These are phyloP conservation scores for Wilhelminamyces savonicus DNA, from an alignment of 805 yeast genomes.

Conservation along the genomic window DNA sequence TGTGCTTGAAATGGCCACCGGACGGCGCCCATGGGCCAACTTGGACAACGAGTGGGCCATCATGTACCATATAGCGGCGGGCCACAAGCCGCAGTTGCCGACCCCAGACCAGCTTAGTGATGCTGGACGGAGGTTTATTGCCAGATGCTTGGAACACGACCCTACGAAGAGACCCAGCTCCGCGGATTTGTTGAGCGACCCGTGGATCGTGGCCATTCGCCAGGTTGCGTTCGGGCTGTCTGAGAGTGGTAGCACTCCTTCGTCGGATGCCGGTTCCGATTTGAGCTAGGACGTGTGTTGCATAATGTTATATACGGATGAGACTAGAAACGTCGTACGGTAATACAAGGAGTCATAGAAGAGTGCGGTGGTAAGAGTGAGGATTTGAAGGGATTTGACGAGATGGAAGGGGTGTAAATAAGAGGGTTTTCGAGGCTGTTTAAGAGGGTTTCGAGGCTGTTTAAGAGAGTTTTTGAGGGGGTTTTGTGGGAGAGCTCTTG, in stretches of 20 bases:
- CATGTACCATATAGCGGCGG: conserved; percentile 97
- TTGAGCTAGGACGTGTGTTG: not conserved
- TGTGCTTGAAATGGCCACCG: conserved; percentile 93
- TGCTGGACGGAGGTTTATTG: conserved; percentile 65
- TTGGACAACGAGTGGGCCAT: conserved; percentile 97
- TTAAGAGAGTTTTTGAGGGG: too few species aligned
- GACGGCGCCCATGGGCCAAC: conserved; percentile 94
- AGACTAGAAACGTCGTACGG: not conserved
- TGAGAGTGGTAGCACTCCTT: conserved; percentile 27
- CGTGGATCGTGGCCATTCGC: conserved; percentile 78
- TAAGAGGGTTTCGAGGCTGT: too few species aligned
- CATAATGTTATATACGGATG: not conserved
- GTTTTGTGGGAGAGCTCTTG: too few species aligned
- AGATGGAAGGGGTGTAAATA: too few species aligned
- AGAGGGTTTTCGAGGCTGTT: too few species aligned
- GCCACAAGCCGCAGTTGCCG: conserved; percentile 85
- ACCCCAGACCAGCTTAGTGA: conserved; percentile 67
- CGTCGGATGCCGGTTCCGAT: conserved; percentile 20
- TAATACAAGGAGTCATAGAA: too few species aligned
- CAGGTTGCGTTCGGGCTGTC: conserved; percentile 55
- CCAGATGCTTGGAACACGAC: conserved; percentile 74
- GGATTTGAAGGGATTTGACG: too few species aligned
- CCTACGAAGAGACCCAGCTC: conserved; percentile 80
- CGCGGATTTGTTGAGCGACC: conserved; percentile 76
- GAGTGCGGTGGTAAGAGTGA: too few species aligned